Evolutionary conservation across 495 filamentous ascomycete genomes (phyloP).

Genomic region (Penicillium pulvis): DNA sequence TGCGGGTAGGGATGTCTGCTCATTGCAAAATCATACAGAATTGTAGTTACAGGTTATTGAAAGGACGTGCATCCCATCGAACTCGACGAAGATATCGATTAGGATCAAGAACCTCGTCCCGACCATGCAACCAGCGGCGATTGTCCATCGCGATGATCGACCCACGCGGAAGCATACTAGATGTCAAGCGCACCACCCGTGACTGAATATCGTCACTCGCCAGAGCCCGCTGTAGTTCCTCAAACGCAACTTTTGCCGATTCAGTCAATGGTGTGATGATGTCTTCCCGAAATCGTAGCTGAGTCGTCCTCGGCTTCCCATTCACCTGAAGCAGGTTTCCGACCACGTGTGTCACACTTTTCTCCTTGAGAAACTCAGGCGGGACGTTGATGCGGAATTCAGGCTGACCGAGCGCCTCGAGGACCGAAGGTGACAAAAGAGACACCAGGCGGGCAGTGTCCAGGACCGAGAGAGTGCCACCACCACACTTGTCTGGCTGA

Average conservation of each 20-base stretch:
- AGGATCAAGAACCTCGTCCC: constrained; percentile 36
- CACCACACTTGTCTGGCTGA: constrained; percentile 32
- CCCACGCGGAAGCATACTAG: constrained; percentile 23
- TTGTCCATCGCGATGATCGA: constrained; percentile 40
- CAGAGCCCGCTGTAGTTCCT: constrained; percentile 24
- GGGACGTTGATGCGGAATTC: constrained; percentile 35
- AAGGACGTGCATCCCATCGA: constrained; percentile 33
- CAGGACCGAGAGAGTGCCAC: constrained; percentile 38
- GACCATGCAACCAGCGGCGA: constrained; percentile 37
- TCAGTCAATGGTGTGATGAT: constrained; percentile 25
- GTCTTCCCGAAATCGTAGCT: constrained; percentile 35
- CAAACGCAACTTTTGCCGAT: constrained; percentile 21
- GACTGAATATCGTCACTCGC: neutral
- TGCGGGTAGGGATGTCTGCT: no score
- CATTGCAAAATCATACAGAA: neutral
- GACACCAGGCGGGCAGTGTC: constrained; percentile 19
- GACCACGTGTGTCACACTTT: neutral
- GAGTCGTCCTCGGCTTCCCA: constrained; percentile 2
- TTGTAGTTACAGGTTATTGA: constrained; percentile 1
- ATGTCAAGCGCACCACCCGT: constrained; percentile 19
- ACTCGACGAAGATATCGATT: constrained; percentile 36
- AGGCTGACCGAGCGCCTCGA: constrained; percentile 14
- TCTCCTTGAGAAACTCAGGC: constrained; percentile 33
- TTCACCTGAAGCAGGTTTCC: constrained; percentile 16
- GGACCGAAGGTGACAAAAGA: constrained; percentile 18